phyloP scores from a whole-genome alignment of 2,329 filamentous ascomycete species.

The Penicillium sp. region DNA sequence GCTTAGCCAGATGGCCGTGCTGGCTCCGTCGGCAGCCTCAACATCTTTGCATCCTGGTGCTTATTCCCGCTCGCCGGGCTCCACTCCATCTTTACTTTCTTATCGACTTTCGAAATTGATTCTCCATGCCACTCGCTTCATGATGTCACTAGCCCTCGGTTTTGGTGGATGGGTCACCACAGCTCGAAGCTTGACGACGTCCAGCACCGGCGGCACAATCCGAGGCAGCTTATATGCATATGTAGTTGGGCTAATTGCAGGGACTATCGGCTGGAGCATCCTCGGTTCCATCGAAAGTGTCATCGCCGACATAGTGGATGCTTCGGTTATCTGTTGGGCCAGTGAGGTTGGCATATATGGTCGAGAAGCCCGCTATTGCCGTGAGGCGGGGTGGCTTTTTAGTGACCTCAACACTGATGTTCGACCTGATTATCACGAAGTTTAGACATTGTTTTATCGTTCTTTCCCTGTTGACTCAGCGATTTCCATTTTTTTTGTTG shows the following conservation, averaged over 20 bases:
- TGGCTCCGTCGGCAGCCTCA: constrained; percentile 70
- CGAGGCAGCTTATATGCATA: constrained; percentile 92
- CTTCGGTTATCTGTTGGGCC: constrained; percentile 89
- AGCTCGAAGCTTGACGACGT: constrained; percentile 73
- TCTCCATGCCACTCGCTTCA: constrained; percentile 84
- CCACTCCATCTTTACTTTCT: constrained; percentile 67
- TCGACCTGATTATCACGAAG: constrained; percentile 21
- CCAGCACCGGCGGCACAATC: constrained; percentile 52
- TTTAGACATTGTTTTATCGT: constrained; percentile 12
- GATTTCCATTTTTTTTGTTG: not conserved
- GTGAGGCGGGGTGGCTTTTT: constrained; percentile 88
- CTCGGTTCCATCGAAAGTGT: constrained; percentile 90
- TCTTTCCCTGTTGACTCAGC: not conserved
- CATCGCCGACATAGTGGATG: constrained; percentile 83
- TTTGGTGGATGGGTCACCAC: constrained; percentile 98
- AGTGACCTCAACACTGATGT: constrained; percentile 56
- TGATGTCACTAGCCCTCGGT: constrained; percentile 87
- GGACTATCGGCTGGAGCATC: constrained; percentile 92
- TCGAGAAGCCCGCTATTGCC: constrained; percentile 74
- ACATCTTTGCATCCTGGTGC: constrained; percentile 61
- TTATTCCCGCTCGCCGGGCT: constrained; percentile 46
- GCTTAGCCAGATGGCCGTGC: constrained; percentile 79
- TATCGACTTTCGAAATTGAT: constrained; percentile 91
- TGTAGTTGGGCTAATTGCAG: constrained; percentile 87
- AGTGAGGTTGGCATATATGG: constrained; percentile 76